Conservation (phyloP, 495 filamentous ascomycete species). For the Podospora anserina region DNA sequence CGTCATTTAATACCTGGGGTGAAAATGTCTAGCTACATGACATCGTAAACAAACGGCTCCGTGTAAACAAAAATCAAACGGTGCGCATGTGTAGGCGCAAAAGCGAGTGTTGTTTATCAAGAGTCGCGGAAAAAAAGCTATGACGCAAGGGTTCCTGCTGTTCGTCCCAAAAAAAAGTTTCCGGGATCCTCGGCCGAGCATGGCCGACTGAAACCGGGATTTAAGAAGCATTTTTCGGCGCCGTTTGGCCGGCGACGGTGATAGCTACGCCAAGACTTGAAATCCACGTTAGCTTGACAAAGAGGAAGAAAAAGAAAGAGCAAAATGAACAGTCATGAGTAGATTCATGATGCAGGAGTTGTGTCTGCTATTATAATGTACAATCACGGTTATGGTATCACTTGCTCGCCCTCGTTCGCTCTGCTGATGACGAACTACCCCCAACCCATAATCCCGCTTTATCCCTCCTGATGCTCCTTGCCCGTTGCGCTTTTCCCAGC, state of each 20-base stretch:
- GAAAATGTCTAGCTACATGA: constrained; percentile 21
- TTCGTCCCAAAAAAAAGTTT: constrained; percentile 3
- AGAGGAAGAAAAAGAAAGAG: no score
- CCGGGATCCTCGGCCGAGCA: constrained; percentile 21
- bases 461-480: neutral
- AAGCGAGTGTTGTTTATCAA: constrained; percentile 4
- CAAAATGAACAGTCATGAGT: neutral
- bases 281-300: no score
- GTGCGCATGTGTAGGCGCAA: neutral
- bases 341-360: constrained; percentile 15
- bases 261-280: neutral
- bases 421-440: neutral
- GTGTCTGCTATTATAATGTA: constrained; percentile 28
- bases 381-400: constrained; percentile 22
- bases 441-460: constrained; percentile 2
- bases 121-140: constrained; percentile 11
- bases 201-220: constrained; percentile 23
- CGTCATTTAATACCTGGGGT: constrained; percentile 37
- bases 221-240: constrained; percentile 9
- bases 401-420: neutral
- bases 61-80: constrained; percentile 3
- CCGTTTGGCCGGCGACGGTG: neutral
- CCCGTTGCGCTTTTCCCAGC: neutral
- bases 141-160: constrained; percentile 18
- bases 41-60: neutral